Conservation (phyloP, 257 asterid species). For the Anisodus tanguticus region DNA sequence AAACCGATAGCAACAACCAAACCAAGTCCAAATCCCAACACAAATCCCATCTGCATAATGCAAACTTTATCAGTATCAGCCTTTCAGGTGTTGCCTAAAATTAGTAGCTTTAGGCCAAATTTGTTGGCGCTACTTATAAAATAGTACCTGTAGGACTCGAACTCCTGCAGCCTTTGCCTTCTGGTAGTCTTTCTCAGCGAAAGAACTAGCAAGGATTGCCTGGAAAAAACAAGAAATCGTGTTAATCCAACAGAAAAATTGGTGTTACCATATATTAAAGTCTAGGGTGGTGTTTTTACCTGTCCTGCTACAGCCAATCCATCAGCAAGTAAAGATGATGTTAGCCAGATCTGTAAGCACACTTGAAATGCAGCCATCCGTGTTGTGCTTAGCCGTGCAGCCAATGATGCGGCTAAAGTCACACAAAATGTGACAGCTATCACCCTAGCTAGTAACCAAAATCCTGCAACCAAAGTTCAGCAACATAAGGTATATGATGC, state of each 20-base stretch:
- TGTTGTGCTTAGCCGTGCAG: constrained; percentile 85
- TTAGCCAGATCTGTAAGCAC: constrained; percentile 92
- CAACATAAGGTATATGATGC: neutral
- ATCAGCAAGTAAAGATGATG: constrained; percentile 94
- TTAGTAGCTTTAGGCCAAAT: neutral
- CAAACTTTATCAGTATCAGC: neutral
- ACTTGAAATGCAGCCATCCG: constrained; percentile 95
- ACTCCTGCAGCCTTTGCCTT: constrained; percentile 85
- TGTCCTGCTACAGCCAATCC: constrained; percentile 99
- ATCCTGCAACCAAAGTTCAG: constrained; percentile 51
- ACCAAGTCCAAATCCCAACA: constrained; percentile 80
- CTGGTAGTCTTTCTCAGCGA: constrained; percentile 85
- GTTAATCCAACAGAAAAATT: neutral
- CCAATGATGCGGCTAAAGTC: constrained; percentile 83
- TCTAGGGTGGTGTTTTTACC: constrained; percentile 42
- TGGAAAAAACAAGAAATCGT: constrained; percentile 26
- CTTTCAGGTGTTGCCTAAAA: neutral
- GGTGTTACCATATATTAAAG: neutral
- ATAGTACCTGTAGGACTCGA: constrained; percentile 75
- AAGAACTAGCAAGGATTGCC: constrained; percentile 98
- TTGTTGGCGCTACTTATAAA: neutral
- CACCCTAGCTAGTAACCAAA: constrained; percentile 70
- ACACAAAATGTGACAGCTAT: constrained; percentile 91
- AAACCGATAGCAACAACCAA: constrained; percentile 73
- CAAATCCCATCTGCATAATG: constrained; percentile 76